phyloP scores from a whole-genome alignment of 2,329 filamentous ascomycete genomes.

The Colletotrichum tropicale region DNA sequence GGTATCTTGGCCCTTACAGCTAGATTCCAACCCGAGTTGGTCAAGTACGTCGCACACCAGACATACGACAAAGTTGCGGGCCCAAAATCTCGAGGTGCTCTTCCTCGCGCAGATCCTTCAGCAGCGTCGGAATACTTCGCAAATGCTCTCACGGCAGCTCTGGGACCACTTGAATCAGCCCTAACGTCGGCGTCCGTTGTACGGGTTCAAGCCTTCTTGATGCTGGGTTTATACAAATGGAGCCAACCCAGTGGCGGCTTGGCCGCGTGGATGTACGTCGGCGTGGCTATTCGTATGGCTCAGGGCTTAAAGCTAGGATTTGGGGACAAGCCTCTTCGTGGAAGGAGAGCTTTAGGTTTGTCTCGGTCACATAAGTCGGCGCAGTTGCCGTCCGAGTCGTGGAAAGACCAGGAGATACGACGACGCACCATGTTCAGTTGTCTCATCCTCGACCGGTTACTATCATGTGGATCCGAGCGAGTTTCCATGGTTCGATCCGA shows the following conservation, averaged over 20 bases:
- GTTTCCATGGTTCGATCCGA: slow-evolving; percentile 62
- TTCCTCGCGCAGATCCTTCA: slow-evolving; percentile 50
- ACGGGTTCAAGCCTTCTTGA: slow-evolving; percentile 69
- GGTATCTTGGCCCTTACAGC: slow-evolving; percentile 73
- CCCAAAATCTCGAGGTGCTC: slow-evolving; percentile 36
- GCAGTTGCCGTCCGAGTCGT: slow-evolving; percentile 21
- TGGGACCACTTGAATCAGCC: slow-evolving; percentile 49
- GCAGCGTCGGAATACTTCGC: slow-evolving; percentile 70
- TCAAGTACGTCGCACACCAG: slow-evolving; percentile 54
- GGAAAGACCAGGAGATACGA: slow-evolving; percentile 58
- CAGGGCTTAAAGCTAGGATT: slow-evolving; percentile 66
- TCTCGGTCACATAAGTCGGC: slow-evolving; percentile 17
- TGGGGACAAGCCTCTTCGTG: slow-evolving; percentile 44
- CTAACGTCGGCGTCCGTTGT: slow-evolving; percentile 62
- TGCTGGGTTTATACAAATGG: slow-evolving; percentile 77
- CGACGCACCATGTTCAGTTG: slow-evolving; percentile 78
- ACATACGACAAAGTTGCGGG: slow-evolving; percentile 28
- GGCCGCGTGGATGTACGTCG: slow-evolving; percentile 70
- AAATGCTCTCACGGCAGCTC: slow-evolving; percentile 57
- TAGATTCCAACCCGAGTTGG: slow-evolving; percentile 68
- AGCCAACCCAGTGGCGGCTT: slow-evolving; percentile 62
- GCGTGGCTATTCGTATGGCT: slow-evolving; percentile 67
- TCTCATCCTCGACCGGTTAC: slow-evolving; percentile 72
- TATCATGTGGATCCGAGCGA: slow-evolving; percentile 68
- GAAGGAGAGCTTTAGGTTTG: slow-evolving; percentile 15